Evolutionary conservation across 2,329 filamentous ascomycete species (phyloP), one percentile per base, ranked within the genome.

Genomic region (Colletotrichum sp.): DNA sequence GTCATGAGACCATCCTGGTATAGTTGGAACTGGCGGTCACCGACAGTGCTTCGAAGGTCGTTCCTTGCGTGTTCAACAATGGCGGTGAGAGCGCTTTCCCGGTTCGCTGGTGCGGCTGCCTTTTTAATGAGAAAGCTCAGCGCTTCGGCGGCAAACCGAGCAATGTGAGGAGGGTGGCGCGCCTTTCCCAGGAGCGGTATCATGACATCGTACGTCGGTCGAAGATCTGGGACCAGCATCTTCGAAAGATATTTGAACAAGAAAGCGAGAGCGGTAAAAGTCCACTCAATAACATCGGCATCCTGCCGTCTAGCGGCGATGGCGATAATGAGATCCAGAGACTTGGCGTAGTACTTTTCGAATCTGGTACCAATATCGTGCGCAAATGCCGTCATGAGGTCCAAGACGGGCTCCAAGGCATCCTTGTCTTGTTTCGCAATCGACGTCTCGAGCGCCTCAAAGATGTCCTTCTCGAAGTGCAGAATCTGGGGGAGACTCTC

Each of bases 221-320:
- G 89, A 76, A 99, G 85, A 80, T 99, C 94, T 6, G 95, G 93
- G 0, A 97, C 94, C 27, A 99, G 85, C 1, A 98, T 89, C 76
- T 95, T 92, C 3, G 95, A 97, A 7, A 99, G 90, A 80, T 98
- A 98, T 82, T 99, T 99, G 90, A 99, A 98, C 54, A 98, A 88
- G 88, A 97, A 99, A 59, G 97, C 95, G 70, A 99, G 87, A 78
- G 95, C 96, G 15, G 93, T 95, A 84, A 99, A 99, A 65, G 95
- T 96, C 96, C 96, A 98, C 85, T 99, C 97, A 65, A 98, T 94
- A n/a, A 97, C 95, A 76, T 96, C 94, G 31, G 94, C 92, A 79
- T 94, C 93, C 70, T 94, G 89, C 67, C 94, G 91, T 78, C 91
- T 93, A 68, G 92, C 92, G 13, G 95, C 96, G 76, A 98, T 90